Conservation (phyloP, 805 yeast genomes). For the Wickerhamiella parazyma region DNA sequence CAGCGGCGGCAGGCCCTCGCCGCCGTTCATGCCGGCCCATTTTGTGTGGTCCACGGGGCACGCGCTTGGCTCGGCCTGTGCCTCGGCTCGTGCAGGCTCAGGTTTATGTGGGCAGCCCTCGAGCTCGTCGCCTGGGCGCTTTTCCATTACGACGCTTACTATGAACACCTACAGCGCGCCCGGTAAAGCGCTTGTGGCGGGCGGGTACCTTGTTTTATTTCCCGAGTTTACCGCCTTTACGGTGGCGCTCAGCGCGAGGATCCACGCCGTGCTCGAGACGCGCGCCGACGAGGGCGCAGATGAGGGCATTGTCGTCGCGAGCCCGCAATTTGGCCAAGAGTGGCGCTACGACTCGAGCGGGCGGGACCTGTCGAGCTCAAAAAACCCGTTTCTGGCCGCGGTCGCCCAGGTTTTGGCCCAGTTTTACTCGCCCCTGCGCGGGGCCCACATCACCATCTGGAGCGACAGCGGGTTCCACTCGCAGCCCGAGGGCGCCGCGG, state of each 20-base stretch:
- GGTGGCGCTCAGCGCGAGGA: slow-evolving; percentile 76
- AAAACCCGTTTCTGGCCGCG: slow-evolving; percentile 65
- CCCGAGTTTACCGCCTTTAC: slow-evolving; percentile 64
- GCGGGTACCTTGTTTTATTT: slow-evolving; percentile 85
- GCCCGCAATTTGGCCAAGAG: slow-evolving; percentile 19
- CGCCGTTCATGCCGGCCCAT: slow-evolving; percentile 19
- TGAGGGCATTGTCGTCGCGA: slow-evolving; percentile 17
- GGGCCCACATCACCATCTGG: slow-evolving; percentile 42
- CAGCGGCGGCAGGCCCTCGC: slow-evolving; percentile 24
- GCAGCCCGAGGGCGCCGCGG: slow-evolving; percentile 31
- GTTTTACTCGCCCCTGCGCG: slow-evolving; percentile 25
- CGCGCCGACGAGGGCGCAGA: slow-evolving; percentile 27
- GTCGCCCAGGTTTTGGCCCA: slow-evolving; percentile 44
- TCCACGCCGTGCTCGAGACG: slow-evolving; percentile 52
- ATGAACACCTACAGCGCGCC: slow-evolving; percentile 68
- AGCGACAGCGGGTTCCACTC: slow-evolving; percentile 90
- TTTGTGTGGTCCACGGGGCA: slow-evolving; percentile 22
- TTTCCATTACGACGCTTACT: neutral
- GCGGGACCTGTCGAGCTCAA: slow-evolving; percentile 12
- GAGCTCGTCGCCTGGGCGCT: neutral
- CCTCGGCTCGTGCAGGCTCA: slow-evolving; percentile 3
- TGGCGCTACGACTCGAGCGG: slow-evolving; percentile 14
- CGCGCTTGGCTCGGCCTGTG: no score
- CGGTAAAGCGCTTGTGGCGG: slow-evolving; percentile 87
- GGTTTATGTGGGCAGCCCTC: neutral